Conservation (phyloP, 768 basidiomycete species). For the Tulasnella sp. region DNA sequence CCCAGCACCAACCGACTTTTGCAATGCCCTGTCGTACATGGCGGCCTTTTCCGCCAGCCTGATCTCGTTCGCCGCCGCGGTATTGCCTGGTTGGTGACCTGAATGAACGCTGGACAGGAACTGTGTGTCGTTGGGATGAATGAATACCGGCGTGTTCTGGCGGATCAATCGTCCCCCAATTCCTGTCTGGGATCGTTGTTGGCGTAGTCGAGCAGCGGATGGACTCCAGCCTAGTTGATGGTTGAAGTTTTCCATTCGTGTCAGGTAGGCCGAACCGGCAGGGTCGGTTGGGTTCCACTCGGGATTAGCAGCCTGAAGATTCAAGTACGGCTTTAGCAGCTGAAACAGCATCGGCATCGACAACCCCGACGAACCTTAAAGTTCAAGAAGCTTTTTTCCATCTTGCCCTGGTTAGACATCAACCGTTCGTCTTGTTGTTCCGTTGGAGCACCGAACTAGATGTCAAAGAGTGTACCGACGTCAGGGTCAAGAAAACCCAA, state of each 20-base stretch:
- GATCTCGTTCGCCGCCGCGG: conserved; percentile 29
- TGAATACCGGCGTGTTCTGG: conserved; percentile 4
- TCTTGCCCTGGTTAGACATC: conserved; percentile 90
- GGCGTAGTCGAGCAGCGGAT: conserved; percentile 3
- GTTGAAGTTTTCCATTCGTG: conserved; percentile 60
- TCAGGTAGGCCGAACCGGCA: conserved; percentile 84
- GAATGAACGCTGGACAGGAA: conserved; percentile 39
- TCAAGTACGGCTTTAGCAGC: neutral
- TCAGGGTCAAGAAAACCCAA: neutral
- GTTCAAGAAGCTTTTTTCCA: conserved; percentile 96
- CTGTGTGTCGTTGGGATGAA: conserved; percentile 24
- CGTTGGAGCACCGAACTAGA: conserved; percentile 80
- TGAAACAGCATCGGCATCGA: conserved; percentile 12
- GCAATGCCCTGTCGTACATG: conserved; percentile 70
- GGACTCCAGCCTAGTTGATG: neutral
- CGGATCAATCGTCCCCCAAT: neutral
- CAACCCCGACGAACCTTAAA: conserved; percentile 59
- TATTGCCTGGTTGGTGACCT: neutral
- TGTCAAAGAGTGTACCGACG: neutral
- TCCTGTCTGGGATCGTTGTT: conserved; percentile 11
- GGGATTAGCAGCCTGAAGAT: conserved; percentile 74
- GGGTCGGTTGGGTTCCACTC: conserved; percentile 94
- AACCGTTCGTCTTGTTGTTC: conserved; percentile 63
- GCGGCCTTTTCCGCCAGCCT: conserved; percentile 51
- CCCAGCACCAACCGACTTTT: conserved; percentile 28